Percentiles rank a stretch among this genome's conserved stretches.
Conservation (phyloP, 2,329 filamentous ascomycete species). For the Alternaria rosae region DNA sequence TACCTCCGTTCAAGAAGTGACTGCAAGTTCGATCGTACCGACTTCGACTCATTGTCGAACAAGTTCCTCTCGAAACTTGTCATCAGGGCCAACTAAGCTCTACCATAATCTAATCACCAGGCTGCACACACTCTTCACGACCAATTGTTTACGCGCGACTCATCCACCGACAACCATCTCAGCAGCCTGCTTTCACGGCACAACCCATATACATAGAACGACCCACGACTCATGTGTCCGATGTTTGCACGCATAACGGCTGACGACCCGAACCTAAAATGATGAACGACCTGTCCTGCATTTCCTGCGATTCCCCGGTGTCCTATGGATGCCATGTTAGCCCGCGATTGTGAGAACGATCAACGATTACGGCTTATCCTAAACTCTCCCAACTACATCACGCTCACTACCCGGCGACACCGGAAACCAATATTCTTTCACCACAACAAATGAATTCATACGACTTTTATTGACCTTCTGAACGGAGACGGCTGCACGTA, state of each 20-base stretch:
- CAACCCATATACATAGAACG: slow-evolving; percentile 38
- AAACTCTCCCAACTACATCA: slow-evolving; percentile 39
- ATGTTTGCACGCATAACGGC: slow-evolving; percentile 43
- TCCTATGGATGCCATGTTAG: slow-evolving; percentile 42
- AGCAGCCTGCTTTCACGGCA: slow-evolving; percentile 38
- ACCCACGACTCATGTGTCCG: slow-evolving; percentile 43
- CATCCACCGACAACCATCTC: slow-evolving; percentile 36
- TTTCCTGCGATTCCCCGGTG: slow-evolving; percentile 50
- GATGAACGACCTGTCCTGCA: slow-evolving; percentile 40
- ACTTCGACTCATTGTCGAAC: slow-evolving; percentile 95
- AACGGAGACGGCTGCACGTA: slow-evolving; percentile 34
- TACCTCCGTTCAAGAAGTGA: slow-evolving; percentile 83
- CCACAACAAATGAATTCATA: slow-evolving; percentile 29
- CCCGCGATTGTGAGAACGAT: slow-evolving; percentile 30
- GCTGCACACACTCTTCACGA: slow-evolving; percentile 24
- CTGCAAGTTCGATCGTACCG: slow-evolving; percentile 84
- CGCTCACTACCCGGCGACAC: slow-evolving; percentile 34
- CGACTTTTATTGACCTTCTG: slow-evolving; percentile 30
- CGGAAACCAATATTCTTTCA: slow-evolving; percentile 21
- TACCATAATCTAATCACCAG: slow-evolving; percentile 19
- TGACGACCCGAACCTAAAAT: slow-evolving; percentile 44
- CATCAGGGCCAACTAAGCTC: slow-evolving; percentile 82
- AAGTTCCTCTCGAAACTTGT: slow-evolving; percentile 97
- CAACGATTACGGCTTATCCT: slow-evolving; percentile 21
- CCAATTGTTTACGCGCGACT: slow-evolving; percentile 26